Conservation (phyloP, 148 eudicot species). For the Vaccinium macrocarpon region DNA sequence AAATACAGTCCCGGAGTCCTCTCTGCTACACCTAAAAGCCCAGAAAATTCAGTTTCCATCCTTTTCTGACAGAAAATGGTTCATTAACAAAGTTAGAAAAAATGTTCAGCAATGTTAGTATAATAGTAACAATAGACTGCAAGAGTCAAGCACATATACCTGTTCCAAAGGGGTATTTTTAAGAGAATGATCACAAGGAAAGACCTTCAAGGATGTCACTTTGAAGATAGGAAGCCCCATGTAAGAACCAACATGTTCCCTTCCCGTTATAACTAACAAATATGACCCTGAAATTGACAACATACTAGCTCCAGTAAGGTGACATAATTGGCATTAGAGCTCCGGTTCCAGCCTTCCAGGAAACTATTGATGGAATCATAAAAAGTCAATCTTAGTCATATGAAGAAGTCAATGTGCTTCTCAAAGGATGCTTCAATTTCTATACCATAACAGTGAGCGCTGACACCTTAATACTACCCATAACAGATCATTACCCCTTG, state of each 20-base stretch:
- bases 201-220: slow-evolving; percentile 72
- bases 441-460: neutral
- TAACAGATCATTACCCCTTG: neutral
- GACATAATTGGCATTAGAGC: neutral
- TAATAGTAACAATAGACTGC: neutral
- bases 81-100: slow-evolving; percentile 17
- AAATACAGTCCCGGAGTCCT: slow-evolving; percentile 73
- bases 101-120: neutral
- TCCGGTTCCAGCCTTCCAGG: neutral
- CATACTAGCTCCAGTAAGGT: neutral
- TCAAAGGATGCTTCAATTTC: neutral
- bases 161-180: slow-evolving; percentile 71
- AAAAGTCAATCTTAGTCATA: neutral
- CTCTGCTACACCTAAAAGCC: slow-evolving; percentile 69
- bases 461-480: neutral
- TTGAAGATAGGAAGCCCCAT: slow-evolving; percentile 82
- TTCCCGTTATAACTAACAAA: slow-evolving; percentile 75
- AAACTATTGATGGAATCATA: neutral
- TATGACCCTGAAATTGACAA: slow-evolving; percentile 61
- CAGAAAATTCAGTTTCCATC: slow-evolving; percentile 82
- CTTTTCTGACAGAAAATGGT: slow-evolving; percentile 58
- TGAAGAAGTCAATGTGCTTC: neutral
- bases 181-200: slow-evolving; percentile 86
- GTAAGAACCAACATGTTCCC: slow-evolving; percentile 84
- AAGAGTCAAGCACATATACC: slow-evolving; percentile 34